Evolutionary conservation across 1,139 yeast genomes (phyloP).

Genomic region (Candida sp.): DNA sequence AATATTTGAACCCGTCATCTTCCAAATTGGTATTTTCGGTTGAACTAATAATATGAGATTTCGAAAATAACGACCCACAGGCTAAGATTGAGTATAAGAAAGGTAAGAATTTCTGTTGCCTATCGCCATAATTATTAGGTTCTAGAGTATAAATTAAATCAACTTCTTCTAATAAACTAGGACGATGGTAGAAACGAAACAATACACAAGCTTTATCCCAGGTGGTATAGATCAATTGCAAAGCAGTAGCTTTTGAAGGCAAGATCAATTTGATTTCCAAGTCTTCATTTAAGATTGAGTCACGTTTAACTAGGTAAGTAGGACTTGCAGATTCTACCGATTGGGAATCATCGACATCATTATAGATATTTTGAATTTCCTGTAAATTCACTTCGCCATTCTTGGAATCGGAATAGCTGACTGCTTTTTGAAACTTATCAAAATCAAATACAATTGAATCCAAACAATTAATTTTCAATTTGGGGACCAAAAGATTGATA

Average conservation of each 20-base stretch:
- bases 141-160: conserved; percentile 55
- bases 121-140: conserved; percentile 64
- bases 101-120: conserved; percentile 76
- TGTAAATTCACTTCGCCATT: conserved; percentile 13
- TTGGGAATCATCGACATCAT: conserved; percentile 7
- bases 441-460: conserved; percentile 31
- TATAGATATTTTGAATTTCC: conserved; percentile 23
- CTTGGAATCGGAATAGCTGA: conserved; percentile 19
- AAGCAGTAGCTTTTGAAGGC: conserved; percentile 73
- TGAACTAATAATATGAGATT: conserved; percentile 28
- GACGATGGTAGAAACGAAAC: conserved; percentile 82
- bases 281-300: conserved; percentile 5
- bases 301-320: conserved; percentile 1
- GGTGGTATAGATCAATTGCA: conserved; percentile 67
- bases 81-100: conserved; percentile 61
- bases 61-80: conserved; percentile 67
- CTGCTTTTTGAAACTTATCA: conserved; percentile 27
- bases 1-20: conserved; percentile 81
- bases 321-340: conserved; percentile 10
- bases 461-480: conserved; percentile 35
- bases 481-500: conserved; percentile 47
- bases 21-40: conserved; percentile 47
- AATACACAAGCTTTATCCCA: conserved; percentile 87
- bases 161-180: conserved; percentile 62
- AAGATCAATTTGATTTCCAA: conserved; percentile 62